Evolutionary conservation across 2,329 filamentous ascomycete genomes (phyloP), one percentile per base, ranked within the genome.

Genomic region (Stachybotrys chartarum): DNA sequence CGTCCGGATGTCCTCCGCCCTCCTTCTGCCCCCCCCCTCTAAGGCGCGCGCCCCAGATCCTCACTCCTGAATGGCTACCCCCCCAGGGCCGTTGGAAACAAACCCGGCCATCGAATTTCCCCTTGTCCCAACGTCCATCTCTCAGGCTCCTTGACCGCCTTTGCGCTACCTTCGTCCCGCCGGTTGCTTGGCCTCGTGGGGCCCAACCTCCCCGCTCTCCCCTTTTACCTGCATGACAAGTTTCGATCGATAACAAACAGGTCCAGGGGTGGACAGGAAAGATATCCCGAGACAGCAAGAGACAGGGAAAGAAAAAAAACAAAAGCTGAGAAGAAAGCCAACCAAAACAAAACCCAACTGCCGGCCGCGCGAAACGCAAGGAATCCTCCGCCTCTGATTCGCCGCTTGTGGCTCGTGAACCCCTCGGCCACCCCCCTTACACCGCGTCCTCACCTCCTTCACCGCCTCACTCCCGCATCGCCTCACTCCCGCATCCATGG

Each of bases 401-500:
- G 24, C 24, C 24, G 24, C 24, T 4, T 24, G 24, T 24, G 24
- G 24, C 24, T 24, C 24, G 24, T 24, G 24, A 24, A 24, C 24
- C 24, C 24, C 24, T 24, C 39, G 24, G 6, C 39, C 39, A 11
- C 30, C 14, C 50, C 50, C 24, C 24, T 50, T 16, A 51, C 50
- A 51, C 45, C 30, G 52, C 42, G 31, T 48, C 52, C 10, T 58
- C 52, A 55, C 59, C 54, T 48, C 56, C 56, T 24, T 42, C 35
- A 42, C 35, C 35, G 35, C 35, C 35, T 42, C 3, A 42, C 14
- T 14, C 10, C 35, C 35, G 35, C 35, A 10, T 14, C 35, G 35
- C 35, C 35, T 42, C 3, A 42, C 14, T 14, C 10, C 35, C 35
- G 35, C 35, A 10, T 14, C 35, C 35, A 42, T 42, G 35, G 14